Conservation (phyloP, 495 filamentous ascomycete genomes). For the Aspergillus ellipticus region DNA sequence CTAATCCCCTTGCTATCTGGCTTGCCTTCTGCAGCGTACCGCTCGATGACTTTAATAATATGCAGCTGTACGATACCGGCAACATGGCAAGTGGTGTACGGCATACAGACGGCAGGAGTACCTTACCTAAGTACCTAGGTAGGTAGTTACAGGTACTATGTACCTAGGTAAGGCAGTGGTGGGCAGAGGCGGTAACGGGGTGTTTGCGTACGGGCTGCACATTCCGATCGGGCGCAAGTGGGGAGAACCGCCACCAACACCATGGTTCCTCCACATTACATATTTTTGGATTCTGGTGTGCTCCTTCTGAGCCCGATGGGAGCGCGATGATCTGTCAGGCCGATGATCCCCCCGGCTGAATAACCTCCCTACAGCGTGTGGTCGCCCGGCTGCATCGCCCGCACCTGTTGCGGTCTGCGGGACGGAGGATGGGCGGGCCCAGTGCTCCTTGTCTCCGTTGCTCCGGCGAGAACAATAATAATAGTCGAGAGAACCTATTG, state of each 20-base stretch:
- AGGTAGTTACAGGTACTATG: too few species aligned
- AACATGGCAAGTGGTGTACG: too few species aligned
- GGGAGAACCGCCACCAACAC: neutral
- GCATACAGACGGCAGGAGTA: too few species aligned
- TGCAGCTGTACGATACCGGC: too few species aligned
- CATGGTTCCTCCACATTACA: neutral
- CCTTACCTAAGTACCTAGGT: too few species aligned
- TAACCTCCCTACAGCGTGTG: neutral
- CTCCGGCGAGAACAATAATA: neutral
- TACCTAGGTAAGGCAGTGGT: too few species aligned
- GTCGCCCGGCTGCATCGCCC: neutral
- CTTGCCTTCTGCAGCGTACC: too few species aligned
- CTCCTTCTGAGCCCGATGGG: neutral
- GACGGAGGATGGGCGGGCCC: neutral
- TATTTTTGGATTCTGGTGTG: neutral
- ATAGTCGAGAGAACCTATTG: too few species aligned
- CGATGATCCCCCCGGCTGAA: neutral
- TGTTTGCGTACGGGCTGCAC: neutral
- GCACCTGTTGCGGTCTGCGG: neutral
- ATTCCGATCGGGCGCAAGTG: neutral
- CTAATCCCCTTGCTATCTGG: too few species aligned
- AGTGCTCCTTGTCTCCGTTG: neutral
- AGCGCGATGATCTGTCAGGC: neutral
- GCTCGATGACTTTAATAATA: too few species aligned
- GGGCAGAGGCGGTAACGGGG: too few species aligned